Evolutionary conservation across 805 yeast species (phyloP).

Genomic region (Yarrowia hollandica): DNA sequence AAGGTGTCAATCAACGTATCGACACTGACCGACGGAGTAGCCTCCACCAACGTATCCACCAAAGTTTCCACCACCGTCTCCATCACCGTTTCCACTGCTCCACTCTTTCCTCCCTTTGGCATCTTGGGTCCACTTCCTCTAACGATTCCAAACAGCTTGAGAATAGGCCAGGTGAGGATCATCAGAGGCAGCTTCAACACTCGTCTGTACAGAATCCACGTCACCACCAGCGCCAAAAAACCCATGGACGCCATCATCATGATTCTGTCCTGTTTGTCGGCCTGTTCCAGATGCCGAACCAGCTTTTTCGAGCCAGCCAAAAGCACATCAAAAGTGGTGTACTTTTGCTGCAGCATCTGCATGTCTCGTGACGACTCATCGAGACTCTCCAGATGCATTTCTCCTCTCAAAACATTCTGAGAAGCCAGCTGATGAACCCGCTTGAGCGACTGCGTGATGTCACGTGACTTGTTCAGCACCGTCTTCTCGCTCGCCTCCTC

Average conservation of each 20-base stretch:
- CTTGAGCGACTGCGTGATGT: conserved; percentile 35
- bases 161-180: conserved; percentile 39
- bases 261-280: conserved; percentile 45
- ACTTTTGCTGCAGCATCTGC: conserved; percentile 40
- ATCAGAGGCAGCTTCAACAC: conserved; percentile 43
- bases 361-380: conserved; percentile 39
- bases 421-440: conserved; percentile 34
- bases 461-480: conserved; percentile 35
- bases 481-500: conserved; percentile 33
- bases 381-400: conserved; percentile 15
- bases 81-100: neutral
- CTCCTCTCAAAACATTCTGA: conserved; percentile 13
- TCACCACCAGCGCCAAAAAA: conserved; percentile 42
- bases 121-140: conserved; percentile 6
- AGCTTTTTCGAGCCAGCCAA: conserved; percentile 43
- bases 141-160: conserved; percentile 34
- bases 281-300: conserved; percentile 44
- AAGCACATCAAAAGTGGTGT: conserved; percentile 43
- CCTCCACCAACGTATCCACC: neutral
- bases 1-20: neutral
- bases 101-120: neutral
- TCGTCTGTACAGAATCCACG: conserved; percentile 45
- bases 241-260: conserved; percentile 43
- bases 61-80: neutral
- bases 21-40: neutral